Evolutionary conservation across 306 rosid species (phyloP).

Genomic region (Corylus heterophylla): DNA sequence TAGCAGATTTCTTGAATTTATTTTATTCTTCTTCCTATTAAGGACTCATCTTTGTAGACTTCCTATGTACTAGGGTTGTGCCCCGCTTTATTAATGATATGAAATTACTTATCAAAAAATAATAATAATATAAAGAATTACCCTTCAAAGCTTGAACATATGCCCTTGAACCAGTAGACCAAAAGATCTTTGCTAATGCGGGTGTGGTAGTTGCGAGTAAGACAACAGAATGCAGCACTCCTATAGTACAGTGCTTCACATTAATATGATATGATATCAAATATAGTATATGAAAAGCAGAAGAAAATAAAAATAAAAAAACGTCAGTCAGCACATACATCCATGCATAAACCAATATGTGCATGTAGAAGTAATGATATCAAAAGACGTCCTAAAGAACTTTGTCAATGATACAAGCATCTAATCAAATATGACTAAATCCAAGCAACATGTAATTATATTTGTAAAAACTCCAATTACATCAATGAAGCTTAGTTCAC

Average conservation of each 20-base stretch:
- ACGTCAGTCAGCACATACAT: not conserved
- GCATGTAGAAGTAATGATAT: not conserved
- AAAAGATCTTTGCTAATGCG: conserved; percentile 61
- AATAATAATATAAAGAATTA: conserved; percentile 27
- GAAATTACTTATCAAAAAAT: too few species aligned
- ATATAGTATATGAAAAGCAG: not conserved
- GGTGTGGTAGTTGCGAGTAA: conserved; percentile 58
- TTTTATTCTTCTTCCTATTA: too few species aligned
- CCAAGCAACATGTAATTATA: not conserved
- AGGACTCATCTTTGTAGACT: too few species aligned
- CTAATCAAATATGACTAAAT: conserved; percentile 3
- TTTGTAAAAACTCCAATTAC: not conserved
- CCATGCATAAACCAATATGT: not conserved
- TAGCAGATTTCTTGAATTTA: too few species aligned
- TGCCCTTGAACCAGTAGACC: conserved; percentile 83
- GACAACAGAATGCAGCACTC: conserved; percentile 77
- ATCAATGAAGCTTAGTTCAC: not conserved
- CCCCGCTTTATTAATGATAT: too few species aligned
- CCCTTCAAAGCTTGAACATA: conserved; percentile 75
- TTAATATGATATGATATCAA: conserved; percentile 14
- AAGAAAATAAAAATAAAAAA: not conserved
- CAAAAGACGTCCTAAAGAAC: conserved; percentile 19
- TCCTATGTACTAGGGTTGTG: too few species aligned
- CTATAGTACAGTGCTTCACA: conserved; percentile 44
- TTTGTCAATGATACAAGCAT: conserved; percentile 2